Evolutionary conservation across 108 stramenopile genomes (phyloP).

Genomic region (Fragilaria radians): DNA sequence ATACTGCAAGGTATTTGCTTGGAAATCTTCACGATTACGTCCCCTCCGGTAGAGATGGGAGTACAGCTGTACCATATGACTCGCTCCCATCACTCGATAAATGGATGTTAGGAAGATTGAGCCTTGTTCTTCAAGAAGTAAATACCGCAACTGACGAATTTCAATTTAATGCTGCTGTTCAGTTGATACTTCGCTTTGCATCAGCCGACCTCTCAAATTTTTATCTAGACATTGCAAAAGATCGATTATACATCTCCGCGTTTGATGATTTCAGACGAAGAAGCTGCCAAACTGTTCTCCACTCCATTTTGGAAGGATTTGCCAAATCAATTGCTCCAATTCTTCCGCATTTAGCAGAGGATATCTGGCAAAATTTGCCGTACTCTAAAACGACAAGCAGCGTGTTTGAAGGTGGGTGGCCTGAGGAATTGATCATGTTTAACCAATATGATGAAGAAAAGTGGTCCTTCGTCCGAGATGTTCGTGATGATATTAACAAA

Average conservation of each 20-base stretch:
- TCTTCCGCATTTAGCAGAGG: slow-evolving; percentile 97
- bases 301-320: slow-evolving; percentile 77
- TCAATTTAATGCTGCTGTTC: slow-evolving; percentile 79
- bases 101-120: slow-evolving; percentile 89
- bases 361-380: slow-evolving; percentile 92
- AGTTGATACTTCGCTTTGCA: slow-evolving; percentile 86
- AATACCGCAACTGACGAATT: slow-evolving; percentile 82
- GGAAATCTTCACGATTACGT: slow-evolving; percentile 91
- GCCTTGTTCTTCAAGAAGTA: slow-evolving; percentile 72
- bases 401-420: slow-evolving; percentile 78
- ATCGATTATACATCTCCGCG: slow-evolving; percentile 91
- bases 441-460: slow-evolving; percentile 44
- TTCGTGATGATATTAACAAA: slow-evolving; percentile 87
- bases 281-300: slow-evolving; percentile 89
- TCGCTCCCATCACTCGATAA: slow-evolving; percentile 90
- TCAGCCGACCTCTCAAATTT: slow-evolving; percentile 92
- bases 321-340: slow-evolving; percentile 86
- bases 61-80: slow-evolving; percentile 70
- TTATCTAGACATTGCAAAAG: slow-evolving; percentile 96
- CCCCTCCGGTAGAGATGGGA: slow-evolving; percentile 38
- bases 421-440: slow-evolving; percentile 42
- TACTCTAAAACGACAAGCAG: slow-evolving; percentile 55
- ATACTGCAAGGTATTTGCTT: slow-evolving; percentile 92
- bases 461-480: slow-evolving; percentile 61
- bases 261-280: slow-evolving; percentile 78